Conservation (phyloP, 257 asterid genomes). For the Solanum peruvianum region DNA sequence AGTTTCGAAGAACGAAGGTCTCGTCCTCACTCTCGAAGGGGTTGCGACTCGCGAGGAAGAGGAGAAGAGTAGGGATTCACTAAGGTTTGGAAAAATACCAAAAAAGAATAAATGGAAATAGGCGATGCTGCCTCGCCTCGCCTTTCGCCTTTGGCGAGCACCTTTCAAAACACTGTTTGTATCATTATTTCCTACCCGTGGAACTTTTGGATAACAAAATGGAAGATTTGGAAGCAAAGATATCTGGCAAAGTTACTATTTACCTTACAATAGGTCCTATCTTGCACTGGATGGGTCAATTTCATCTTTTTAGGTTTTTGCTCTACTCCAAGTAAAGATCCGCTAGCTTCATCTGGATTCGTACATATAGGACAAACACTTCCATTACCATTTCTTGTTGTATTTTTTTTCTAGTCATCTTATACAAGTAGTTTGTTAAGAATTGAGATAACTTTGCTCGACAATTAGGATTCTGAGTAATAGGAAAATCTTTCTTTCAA, state of each 20-base stretch:
- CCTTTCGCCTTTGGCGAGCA: too few relatives aligned
- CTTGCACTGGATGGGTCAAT: neutral
- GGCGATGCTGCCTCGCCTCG: neutral
- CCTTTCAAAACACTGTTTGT: neutral
- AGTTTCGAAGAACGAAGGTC: neutral
- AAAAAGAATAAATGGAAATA: neutral
- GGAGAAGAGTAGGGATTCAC: neutral
- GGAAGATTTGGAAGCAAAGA: neutral
- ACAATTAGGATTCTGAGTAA: neutral
- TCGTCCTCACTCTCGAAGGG: neutral
- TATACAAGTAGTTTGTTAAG: neutral
- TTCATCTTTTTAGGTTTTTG: neutral
- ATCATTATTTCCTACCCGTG: neutral
- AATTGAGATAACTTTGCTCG: neutral
- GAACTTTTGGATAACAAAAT: neutral
- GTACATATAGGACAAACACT: neutral
- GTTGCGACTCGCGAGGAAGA: neutral
- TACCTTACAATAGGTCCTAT: neutral
- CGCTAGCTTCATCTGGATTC: neutral
- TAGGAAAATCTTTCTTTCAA: neutral
- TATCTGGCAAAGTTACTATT: neutral
- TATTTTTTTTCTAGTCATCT: neutral
- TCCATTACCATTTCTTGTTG: neutral
- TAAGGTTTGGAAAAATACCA: neutral
- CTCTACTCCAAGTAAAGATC: neutral